Conservation (phyloP, 352 stramenopile genomes). For the Albugo laibachii region DNA sequence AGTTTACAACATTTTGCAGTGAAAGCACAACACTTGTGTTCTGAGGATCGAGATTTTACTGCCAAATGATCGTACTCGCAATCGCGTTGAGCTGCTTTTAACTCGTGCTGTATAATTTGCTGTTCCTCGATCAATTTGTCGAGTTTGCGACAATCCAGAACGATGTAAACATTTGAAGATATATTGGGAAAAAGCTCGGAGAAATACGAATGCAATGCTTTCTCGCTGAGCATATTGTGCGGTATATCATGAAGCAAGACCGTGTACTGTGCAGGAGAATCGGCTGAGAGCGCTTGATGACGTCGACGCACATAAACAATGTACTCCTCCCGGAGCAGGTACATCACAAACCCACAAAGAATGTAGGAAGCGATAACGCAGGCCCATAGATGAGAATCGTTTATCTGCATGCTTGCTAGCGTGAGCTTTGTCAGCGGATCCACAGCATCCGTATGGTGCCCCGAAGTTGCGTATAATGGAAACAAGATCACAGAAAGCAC, state of each 20-base stretch:
- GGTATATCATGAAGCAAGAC: constrained; percentile 55
- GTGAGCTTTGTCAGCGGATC: constrained; percentile 6
- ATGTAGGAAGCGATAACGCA: constrained; percentile 28
- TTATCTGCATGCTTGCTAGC: constrained; percentile 39
- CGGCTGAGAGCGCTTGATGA: constrained; percentile 29
- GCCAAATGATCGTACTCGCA: constrained; percentile 20
- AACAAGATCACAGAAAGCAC: constrained; percentile 36
- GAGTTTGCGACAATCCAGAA: constrained; percentile 37
- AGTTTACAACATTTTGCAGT: constrained; percentile 13
- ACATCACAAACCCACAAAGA: constrained; percentile 32
- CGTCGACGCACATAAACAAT: constrained; percentile 30
- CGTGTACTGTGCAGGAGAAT: constrained; percentile 45
- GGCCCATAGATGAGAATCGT: constrained; percentile 37
- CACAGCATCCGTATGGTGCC: constrained; percentile 3
- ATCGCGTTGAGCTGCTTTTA: constrained; percentile 33
- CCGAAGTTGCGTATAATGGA: constrained; percentile 34
- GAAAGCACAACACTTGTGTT: constrained; percentile 18
- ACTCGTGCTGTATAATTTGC: constrained; percentile 16
- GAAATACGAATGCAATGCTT: constrained; percentile 54
- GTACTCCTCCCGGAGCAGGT: constrained; percentile 38
- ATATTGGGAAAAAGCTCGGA: constrained; percentile 39
- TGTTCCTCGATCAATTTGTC: constrained; percentile 31
- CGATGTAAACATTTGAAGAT: constrained; percentile 41
- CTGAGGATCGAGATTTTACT: constrained; percentile 21
- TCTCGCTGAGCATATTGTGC: constrained; percentile 24